phyloP scores from a whole-genome alignment of 495 filamentous ascomycete genomes.

The Niebla homalea region DNA sequence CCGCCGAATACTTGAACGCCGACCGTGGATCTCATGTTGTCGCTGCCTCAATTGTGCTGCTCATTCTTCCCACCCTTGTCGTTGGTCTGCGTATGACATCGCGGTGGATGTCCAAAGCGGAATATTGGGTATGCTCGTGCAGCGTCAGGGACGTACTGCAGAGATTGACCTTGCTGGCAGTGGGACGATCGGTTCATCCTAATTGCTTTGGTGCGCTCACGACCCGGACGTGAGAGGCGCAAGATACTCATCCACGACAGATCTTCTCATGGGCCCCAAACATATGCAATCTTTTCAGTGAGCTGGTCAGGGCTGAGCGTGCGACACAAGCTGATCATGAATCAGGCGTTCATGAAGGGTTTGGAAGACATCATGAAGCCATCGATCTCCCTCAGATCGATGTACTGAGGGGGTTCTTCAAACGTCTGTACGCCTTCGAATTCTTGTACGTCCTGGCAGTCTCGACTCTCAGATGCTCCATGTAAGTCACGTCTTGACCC shows the following conservation, averaged over 20 bases:
- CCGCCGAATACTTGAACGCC: background rate
- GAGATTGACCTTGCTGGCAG: background rate
- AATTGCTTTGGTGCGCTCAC: constrained; percentile 1
- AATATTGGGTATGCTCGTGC: constrained; percentile 9
- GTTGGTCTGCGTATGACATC: constrained; percentile 9
- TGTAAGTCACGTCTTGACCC: background rate
- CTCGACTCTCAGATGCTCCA: constrained; percentile 6
- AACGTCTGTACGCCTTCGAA: constrained; percentile 9
- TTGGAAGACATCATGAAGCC: constrained; percentile 4
- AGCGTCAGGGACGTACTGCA: background rate
- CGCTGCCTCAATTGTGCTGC: constrained; percentile 3
- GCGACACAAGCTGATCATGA: background rate
- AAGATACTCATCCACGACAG: background rate
- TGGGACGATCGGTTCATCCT: constrained; percentile 10
- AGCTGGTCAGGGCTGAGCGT: background rate
- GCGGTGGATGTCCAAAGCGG: constrained; percentile 10
- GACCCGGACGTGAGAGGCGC: background rate
- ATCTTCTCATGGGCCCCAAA: constrained; percentile 11
- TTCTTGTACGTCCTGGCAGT: constrained; percentile 8
- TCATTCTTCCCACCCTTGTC: constrained; percentile 10
- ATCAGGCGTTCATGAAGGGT: background rate
- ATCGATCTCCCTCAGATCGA: background rate
- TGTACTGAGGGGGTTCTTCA: constrained; percentile 3
- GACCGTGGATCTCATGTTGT: constrained; percentile 3
- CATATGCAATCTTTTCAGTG: constrained; percentile 7